Conservation (phyloP, 441 rosid genomes). For the Euphorbia schlechtendalii region DNA sequence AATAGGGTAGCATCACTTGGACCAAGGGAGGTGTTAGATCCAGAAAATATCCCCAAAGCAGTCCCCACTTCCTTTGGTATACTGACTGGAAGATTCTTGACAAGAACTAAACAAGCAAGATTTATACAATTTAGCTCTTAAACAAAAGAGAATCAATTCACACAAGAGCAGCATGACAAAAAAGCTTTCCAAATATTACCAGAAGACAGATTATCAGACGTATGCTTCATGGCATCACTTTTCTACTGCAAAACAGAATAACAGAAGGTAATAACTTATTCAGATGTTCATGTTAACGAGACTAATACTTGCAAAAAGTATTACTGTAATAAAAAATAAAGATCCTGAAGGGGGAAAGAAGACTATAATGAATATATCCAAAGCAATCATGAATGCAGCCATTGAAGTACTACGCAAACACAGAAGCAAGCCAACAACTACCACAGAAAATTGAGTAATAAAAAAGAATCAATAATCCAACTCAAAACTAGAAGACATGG, state of each 20-base stretch:
- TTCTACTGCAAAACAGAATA: constrained; percentile 12
- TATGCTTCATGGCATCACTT: constrained; percentile 35
- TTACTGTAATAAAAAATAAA: neutral
- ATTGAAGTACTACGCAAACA: no score
- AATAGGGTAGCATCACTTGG: constrained; percentile 66
- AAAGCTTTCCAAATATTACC: constrained; percentile 25
- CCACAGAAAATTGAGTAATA: neutral
- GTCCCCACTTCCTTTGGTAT: constrained; percentile 30
- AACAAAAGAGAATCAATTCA: constrained; percentile 8
- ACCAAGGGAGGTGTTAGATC: constrained; percentile 39
- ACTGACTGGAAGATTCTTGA: constrained; percentile 27
- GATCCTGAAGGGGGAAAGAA: neutral
- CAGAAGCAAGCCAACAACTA: no score
- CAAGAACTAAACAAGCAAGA: constrained; percentile 32
- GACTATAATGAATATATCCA: no score
- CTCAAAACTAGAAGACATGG: neutral
- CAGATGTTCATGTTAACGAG: neutral
- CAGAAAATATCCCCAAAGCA: constrained; percentile 46
- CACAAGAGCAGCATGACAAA: constrained; percentile 1
- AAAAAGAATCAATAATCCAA: neutral
- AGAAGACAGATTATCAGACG: constrained; percentile 21
- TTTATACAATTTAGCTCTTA: constrained; percentile 16
- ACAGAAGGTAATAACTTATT: neutral
- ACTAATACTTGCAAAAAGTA: neutral
- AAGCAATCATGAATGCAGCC: no score